Evolutionary conservation across 176 grass and related monocot genomes (phyloP), one percentile per base, ranked within the genome.

Genomic region (Chloris gayana): DNA sequence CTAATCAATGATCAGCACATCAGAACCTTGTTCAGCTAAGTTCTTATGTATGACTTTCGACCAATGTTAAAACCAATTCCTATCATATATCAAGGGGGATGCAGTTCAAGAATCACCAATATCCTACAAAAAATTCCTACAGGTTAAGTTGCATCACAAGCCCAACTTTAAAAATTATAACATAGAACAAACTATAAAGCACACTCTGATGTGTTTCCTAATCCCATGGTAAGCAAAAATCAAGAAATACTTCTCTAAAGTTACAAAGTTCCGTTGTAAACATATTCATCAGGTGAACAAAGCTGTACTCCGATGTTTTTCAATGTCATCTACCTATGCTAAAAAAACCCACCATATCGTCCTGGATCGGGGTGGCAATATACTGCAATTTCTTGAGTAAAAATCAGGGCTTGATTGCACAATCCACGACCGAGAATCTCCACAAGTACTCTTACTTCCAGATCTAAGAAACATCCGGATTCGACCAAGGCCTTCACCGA

Each of bases 21-120:
- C n/a, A 10, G 5, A 12, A 21, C 13, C 4, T 45, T 26, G 56
- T 75, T 21, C 32, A 63, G 9, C 42, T 34, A 15, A 11, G 17
- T 6, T 0, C 19, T 51, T 71, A 27, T 12, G 59, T 72, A 65
- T 77, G 22, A 70, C 63, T 65, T 33, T 57, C 35, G 65, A 57
- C 14, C 9, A 66, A 64, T 35, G 14, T 22, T 22, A 56, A 4
- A 63, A 44, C 11, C 58, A 14, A 37, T 47, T 1, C n/a, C 9
- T 17, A 66, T 42, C 54, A 33, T 64, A 3, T 14, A 39, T 42
- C 21, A 54, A 41, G 64, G 67, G 32, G 8, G 5, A 49, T 24
- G 33, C 5, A 69, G 25, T 69, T 84, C 70, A 74, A 80, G 26
- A 75, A 46, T 65, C 9, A 64, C 42, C 9, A 35, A 75, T 50